A percentile compares a stretch with the other conserved stretches of the same genome.
Conservation (phyloP, 177 flowering plant genomes). For the Tripterygium wilfordii region DNA sequence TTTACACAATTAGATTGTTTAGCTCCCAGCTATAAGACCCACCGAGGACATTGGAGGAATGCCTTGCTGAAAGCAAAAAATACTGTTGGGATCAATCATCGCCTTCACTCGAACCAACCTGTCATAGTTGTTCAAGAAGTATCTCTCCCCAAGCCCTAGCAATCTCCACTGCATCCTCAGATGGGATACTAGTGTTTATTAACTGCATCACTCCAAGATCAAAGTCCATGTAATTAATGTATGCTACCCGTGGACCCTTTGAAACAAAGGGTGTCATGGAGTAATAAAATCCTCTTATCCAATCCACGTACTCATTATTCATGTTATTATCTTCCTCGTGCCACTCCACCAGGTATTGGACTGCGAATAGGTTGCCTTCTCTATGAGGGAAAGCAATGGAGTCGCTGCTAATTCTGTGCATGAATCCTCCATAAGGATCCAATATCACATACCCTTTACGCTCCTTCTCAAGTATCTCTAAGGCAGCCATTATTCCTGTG, state of each 20-base stretch:
- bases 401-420: constrained; percentile 36
- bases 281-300: constrained; percentile 51
- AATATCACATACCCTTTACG: constrained; percentile 61
- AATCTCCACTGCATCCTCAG: constrained; percentile 29
- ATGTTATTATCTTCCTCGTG: constrained; percentile 29
- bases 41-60: constrained; percentile 36
- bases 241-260: constrained; percentile 54
- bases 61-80: constrained; percentile 51
- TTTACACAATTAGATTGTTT: no score
- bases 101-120: constrained; percentile 53
- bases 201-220: constrained; percentile 52
- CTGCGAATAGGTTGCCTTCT: constrained; percentile 47
- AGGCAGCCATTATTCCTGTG: constrained; percentile 19
- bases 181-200: constrained; percentile 1
- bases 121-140: constrained; percentile 54
- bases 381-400: constrained; percentile 70
- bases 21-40: no score
- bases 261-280: constrained; percentile 51
- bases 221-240: constrained; percentile 60
- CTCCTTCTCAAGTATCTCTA: constrained; percentile 37
- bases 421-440: constrained; percentile 68
- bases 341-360: constrained; percentile 65
- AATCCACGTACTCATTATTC: constrained; percentile 28
- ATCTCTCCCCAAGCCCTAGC: constrained; percentile 65
- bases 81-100: constrained; percentile 42